phyloP scores from a whole-genome alignment of 139 green algal genomes.

The Tetradesmus lagerheimii region DNA sequence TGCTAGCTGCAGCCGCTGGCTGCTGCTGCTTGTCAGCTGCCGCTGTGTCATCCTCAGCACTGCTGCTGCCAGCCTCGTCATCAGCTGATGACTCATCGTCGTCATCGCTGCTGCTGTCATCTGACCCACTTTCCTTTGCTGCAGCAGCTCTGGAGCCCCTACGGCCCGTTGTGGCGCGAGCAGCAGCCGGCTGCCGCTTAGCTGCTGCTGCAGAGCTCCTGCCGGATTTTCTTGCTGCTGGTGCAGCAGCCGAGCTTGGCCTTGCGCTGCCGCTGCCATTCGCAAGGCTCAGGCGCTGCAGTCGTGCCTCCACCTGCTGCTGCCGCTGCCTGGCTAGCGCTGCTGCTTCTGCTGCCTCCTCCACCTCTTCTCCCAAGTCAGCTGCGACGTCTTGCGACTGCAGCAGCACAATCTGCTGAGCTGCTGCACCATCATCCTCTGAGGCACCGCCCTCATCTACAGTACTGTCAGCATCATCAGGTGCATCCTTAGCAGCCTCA shows the following conservation, averaged over 20 bases:
- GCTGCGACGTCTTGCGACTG: slow-evolving; percentile 25
- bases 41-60: background rate
- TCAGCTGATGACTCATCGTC: background rate
- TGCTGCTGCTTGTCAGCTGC: background rate
- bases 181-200: background rate
- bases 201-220: background rate
- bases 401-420: slow-evolving; percentile 34
- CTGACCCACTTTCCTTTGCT: background rate
- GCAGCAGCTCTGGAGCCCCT: background rate
- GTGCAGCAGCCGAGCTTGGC: background rate
- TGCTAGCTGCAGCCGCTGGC: background rate
- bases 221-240: background rate
- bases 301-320: background rate
- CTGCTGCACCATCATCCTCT: background rate
- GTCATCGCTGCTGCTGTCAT: slow-evolving; percentile 4
- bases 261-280: background rate
- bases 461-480: background rate
- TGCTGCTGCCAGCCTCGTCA: background rate
- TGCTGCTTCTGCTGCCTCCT: background rate
- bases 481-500: background rate
- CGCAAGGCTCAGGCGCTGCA: slow-evolving; percentile 14
- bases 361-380: background rate
- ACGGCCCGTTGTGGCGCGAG: background rate
- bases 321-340: background rate
- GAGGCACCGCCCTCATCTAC: background rate